Evolutionary conservation across 768 basidiomycete genomes (phyloP), one percentile per base, ranked within the genome.

Genomic region (Tephrocybe sp.): DNA sequence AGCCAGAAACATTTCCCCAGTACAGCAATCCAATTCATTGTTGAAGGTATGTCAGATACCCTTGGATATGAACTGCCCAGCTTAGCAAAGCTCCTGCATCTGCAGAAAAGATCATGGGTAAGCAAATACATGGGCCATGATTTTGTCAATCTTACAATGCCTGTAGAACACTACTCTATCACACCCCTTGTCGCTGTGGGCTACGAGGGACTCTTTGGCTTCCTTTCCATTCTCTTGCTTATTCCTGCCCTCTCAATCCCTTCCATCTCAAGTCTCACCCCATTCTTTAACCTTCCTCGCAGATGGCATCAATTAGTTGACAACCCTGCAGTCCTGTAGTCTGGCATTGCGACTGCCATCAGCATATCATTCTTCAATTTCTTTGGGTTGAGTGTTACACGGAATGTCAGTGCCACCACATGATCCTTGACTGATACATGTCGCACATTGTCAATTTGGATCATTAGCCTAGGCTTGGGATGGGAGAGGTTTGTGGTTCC

Each of bases 361-460:
- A 84, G 82, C 54, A 95, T 96, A 58, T 76, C 86, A 2, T 63
- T 86, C 26, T 94, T 90, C 82, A 95, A 94, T 63, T 90, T 83
- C 71, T 96, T 93, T 59, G 93, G 93, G 9, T 68, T 96, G 41
- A 91, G 89, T 64, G 91, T 96, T 50, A 96, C 94, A 15, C 79
- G 85, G 52, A 85, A 91, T 63, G 90, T 98, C 50, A 92, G 88
- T 65, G 94, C 96, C 23, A 97, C 94, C 1, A 90, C 91, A 12
- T 82, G 96, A 54, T 88, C 86, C 48, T 75, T 97, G 49, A 89
- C 93, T 26, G 97, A 98, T 67, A 94, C 94, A 4, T 97, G 93
- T 73, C 79, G 96, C 58, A 98, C 96, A 1, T 76, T 98, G 44
- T 81, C 82, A n/a, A 98, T 99, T 65, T 99, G 97, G 97, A 72